phyloP scores from a whole-genome alignment of 2,329 filamentous ascomycete genomes.

The Paraphoma sp. region DNA sequence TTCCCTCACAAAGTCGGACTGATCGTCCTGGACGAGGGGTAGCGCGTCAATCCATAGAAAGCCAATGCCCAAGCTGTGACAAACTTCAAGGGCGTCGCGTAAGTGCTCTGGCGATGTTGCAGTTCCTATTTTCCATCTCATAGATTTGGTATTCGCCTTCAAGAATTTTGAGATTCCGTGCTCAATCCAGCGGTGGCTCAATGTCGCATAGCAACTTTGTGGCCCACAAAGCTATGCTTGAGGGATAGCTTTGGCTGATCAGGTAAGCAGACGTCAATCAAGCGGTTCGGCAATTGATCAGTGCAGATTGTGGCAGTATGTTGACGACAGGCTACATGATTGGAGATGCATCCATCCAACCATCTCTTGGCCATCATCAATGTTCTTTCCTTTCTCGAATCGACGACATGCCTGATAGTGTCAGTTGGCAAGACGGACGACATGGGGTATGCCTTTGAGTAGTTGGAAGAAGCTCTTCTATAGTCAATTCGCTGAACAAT shows the following conservation, averaged over 20 bases:
- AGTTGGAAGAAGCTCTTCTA: too few relatives aligned
- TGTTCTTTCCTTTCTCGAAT: too few relatives aligned
- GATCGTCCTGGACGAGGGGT: conserved; percentile 7
- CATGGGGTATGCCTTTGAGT: too few relatives aligned
- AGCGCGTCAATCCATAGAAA: conserved; percentile 10
- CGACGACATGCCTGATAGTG: too few relatives aligned
- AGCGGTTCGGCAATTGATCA: not conserved
- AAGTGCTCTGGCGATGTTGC: not conserved
- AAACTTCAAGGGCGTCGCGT: too few relatives aligned
- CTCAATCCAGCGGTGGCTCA: conserved; percentile 1
- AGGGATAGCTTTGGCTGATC: not conserved
- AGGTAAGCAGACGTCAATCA: not conserved
- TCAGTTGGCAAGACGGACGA: too few relatives aligned
- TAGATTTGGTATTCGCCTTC: not conserved
- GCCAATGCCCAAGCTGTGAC: not conserved
- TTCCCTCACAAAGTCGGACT: not conserved
- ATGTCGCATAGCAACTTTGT: not conserved
- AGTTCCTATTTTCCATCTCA: not conserved
- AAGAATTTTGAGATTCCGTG: not conserved
- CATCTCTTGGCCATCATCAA: too few relatives aligned
- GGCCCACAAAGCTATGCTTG: not conserved
- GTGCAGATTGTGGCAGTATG: too few relatives aligned
- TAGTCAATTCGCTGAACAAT: too few relatives aligned
- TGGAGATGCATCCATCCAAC: too few relatives aligned
- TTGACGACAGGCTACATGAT: too few relatives aligned